Evolutionary conservation across 202 grass and related monocot species (phyloP).

Genomic region (Zizania palustris): DNA sequence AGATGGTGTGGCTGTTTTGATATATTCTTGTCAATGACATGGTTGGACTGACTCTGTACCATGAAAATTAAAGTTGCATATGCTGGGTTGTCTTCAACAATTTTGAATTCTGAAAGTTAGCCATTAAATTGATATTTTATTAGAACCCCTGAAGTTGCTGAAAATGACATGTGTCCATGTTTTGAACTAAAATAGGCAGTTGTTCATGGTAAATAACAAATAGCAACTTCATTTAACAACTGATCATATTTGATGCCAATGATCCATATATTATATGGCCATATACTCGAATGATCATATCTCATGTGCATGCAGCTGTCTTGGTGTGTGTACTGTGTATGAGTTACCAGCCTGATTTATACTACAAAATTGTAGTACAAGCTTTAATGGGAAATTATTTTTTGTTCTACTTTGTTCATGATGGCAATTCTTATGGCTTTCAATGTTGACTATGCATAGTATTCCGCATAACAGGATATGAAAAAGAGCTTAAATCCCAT

Average conservation of each 20-base stretch:
- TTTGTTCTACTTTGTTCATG: constrained; percentile 1
- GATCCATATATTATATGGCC: constrained; percentile 7
- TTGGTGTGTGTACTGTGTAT: background rate
- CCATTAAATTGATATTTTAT: background rate
- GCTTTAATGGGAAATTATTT: background rate
- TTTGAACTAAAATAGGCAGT: background rate
- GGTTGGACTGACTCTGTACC: constrained; percentile 8
- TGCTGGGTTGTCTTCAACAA: background rate
- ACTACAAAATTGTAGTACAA: background rate
- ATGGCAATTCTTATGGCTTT: constrained; percentile 1
- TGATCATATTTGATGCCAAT: background rate
- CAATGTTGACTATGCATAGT: constrained; percentile 29
- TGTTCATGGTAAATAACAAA: background rate
- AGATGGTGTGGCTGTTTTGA: background rate
- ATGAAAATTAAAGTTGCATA: constrained; percentile 23
- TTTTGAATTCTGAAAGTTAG: background rate
- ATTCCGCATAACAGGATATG: constrained; percentile 20
- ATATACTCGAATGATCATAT: background rate
- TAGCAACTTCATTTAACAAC: background rate
- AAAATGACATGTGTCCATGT: constrained; percentile 7
- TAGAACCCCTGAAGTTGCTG: constrained; percentile 7
- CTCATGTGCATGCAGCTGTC: background rate
- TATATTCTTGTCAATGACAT: background rate
- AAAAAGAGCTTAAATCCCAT: constrained; percentile 50
- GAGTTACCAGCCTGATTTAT: background rate